Percentiles rank a stretch among this genome's conserved stretches.
Evolutionary conservation across 2,329 filamentous ascomycete genomes (phyloP).

Genomic region (Helotiales sp.): DNA sequence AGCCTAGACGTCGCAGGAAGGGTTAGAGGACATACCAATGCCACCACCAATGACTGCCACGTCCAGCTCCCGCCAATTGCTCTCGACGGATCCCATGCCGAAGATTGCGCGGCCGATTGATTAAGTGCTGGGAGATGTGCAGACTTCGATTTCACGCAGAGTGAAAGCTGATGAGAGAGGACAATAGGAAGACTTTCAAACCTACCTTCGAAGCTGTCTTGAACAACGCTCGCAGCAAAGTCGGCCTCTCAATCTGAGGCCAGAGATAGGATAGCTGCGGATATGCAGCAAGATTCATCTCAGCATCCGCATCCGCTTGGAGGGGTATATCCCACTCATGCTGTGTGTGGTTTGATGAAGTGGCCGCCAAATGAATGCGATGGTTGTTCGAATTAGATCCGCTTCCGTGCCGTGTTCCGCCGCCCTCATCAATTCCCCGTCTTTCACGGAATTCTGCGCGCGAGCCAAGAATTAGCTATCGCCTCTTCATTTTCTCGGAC

Average conservation of each 20-base stretch:
- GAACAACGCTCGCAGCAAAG: not conserved
- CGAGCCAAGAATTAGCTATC: too few relatives aligned
- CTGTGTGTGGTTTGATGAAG: too few relatives aligned
- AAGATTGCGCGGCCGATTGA: not conserved
- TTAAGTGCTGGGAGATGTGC: not conserved
- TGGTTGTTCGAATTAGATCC: too few relatives aligned
- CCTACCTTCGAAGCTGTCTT: not conserved
- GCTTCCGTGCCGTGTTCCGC: too few relatives aligned
- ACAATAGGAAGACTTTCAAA: not conserved
- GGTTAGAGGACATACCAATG: slow-evolving; percentile 14
- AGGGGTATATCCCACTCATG: too few relatives aligned
- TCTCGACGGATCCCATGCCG: slow-evolving; percentile 24
- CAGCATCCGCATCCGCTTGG: not conserved
- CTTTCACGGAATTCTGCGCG: too few relatives aligned
- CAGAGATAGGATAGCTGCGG: slow-evolving; percentile 11
- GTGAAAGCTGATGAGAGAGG: not conserved
- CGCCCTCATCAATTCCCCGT: too few relatives aligned
- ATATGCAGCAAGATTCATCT: not conserved
- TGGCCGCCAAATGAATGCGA: too few relatives aligned
- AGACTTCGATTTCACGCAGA: not conserved
- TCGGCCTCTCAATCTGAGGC: not conserved
- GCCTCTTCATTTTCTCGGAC: too few relatives aligned
- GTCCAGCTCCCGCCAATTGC: slow-evolving; percentile 17
- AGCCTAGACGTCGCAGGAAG: not conserved
- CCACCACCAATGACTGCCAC: slow-evolving; percentile 25